Base-by-base conservation (phyloP, 2,329 filamentous ascomycete species). In the Calonectria montana region DNA sequence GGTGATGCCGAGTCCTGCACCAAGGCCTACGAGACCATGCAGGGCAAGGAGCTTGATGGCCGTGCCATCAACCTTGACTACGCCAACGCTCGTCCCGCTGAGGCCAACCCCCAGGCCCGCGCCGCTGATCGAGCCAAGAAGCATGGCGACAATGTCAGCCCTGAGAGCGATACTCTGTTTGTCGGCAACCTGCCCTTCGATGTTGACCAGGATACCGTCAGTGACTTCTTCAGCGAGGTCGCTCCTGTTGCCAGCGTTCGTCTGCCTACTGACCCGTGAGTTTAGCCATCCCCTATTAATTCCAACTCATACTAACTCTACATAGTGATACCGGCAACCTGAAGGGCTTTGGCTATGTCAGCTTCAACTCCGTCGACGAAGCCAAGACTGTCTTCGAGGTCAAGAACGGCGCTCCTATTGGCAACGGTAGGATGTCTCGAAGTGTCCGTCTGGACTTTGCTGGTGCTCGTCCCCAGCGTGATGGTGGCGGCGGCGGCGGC, bases 291-390 rank as follows among this genome's bases (percentile, higher is more conserved):
- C 39, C 2, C 27, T 16, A 64, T 15, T 25, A n/a, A 45, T 9
- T 43, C 15, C 10, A 27, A 59, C 23, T 37, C 29, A 39, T 61
- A 45, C 78, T 79, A 73, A 80, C 73, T 21, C 5, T 29, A 13
- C 9, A 35, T 71, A 92, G 92, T 83, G 95, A 97, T 73, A 91
- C 91, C 74, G 95, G 95, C 76, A 91, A 92, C 78, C 92, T 93
- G 82, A 98, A 98, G 92, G 96, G 96, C 70, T 98, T 97, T 84
- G 96, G 94, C 67, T 98, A 98, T 83, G 93, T 98, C 75, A 92
- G 93, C 81, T 98, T 96, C 88, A 86, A 87, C 78, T 94, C 93
- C 21, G 84, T 97, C 73, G 95, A 97, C 31, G 95, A 98, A 80
- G 94, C 96, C 80, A 94, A 93, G 86, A 86, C 87, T 79, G 96